A percentile compares a stretch with the other conserved stretches of the same genome.
These are phyloP conservation scores for Trypanosoma melophagium DNA, from an alignment of 208 protist genomes.

Conservation along the genomic window DNA sequence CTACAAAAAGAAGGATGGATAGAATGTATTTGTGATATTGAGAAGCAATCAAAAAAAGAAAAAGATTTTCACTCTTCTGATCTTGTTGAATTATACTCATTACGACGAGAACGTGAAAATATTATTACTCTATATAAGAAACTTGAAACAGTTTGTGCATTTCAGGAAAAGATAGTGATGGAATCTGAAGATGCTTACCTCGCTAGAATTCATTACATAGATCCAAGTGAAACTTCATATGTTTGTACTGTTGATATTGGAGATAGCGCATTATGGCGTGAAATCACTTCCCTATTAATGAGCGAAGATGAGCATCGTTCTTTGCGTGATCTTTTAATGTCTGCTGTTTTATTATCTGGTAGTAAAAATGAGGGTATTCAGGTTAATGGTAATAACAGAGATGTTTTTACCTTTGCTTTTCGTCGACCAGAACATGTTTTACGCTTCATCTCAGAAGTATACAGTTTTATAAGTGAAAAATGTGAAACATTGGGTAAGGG, in stretches of 20 bases:
- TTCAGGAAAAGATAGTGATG: slow-evolving; percentile 68
- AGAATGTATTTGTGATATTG: slow-evolving; percentile 6
- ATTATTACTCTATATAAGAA: slow-evolving; percentile 48
- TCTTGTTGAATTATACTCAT: slow-evolving; percentile 53
- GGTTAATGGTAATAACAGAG: slow-evolving; percentile 78
- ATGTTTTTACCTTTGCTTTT: slow-evolving; percentile 86
- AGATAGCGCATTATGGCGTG: slow-evolving; percentile 59
- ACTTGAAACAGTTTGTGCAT: slow-evolving; percentile 35
- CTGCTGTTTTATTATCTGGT: slow-evolving; percentile 50
- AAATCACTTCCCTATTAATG: slow-evolving; percentile 37
- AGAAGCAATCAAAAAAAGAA: slow-evolving; percentile 2
- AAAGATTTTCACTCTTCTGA: slow-evolving; percentile 32
- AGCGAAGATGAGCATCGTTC: slow-evolving; percentile 45
- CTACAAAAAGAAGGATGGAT: slow-evolving; percentile 8
- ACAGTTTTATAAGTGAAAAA: slow-evolving; percentile 61
- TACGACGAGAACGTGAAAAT: slow-evolving; percentile 56
- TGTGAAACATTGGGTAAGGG: slow-evolving; percentile 24
- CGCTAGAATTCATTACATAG: slow-evolving; percentile 45
- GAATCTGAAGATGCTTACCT: slow-evolving; percentile 70
- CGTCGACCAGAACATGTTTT: slow-evolving; percentile 75
- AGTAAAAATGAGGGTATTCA: slow-evolving; percentile 71
- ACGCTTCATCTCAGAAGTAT: slow-evolving; percentile 70
- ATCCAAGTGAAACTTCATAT: slow-evolving; percentile 61
- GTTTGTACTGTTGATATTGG: slow-evolving; percentile 80
- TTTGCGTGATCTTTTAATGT: slow-evolving; percentile 46